Evolutionary conservation across 1,284 basidiomycete species (phyloP).

Genomic region (Apiotrichum mycotoxinovorans): DNA sequence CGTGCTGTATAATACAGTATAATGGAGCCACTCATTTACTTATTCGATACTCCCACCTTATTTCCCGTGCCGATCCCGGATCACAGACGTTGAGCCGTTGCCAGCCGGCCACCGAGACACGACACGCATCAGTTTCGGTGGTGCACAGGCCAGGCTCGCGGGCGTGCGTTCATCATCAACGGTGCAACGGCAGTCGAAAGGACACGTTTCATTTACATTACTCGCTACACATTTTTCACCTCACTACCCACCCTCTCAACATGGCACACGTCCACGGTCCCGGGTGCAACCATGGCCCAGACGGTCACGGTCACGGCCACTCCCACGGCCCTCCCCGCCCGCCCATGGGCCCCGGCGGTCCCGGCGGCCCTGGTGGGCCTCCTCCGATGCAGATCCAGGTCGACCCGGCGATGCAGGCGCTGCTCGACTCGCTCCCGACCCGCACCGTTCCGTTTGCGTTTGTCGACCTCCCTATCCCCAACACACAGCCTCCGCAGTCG

Average conservation of each 20-base stretch:
- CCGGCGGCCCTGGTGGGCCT: conserved; percentile 4
- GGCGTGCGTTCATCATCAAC: too few relatives aligned
- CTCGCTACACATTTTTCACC: background rate
- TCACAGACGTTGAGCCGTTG: too few relatives aligned
- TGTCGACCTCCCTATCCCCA: conserved; percentile 24
- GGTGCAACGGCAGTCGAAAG: too few relatives aligned
- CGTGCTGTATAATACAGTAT: too few relatives aligned
- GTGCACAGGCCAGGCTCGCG: too few relatives aligned
- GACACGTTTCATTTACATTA: too few relatives aligned
- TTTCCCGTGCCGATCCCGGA: too few relatives aligned
- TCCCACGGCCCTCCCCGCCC: conserved; percentile 12
- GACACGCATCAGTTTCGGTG: too few relatives aligned
- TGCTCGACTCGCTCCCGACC: conserved; percentile 44
- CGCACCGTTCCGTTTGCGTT: conserved; percentile 34
- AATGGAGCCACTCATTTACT: too few relatives aligned
- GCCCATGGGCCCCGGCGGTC: conserved; percentile 13
- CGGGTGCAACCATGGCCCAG: conserved; percentile 15
- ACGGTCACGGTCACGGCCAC: conserved; percentile 17
- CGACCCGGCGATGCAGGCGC: conserved; percentile 38
- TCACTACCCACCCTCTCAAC: background rate
- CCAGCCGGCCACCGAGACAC: too few relatives aligned
- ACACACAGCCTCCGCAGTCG: conserved; percentile 30
- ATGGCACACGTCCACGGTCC: conserved; percentile 13
- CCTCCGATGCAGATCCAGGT: conserved; percentile 18
- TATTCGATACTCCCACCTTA: too few relatives aligned